Evolutionary conservation across 208 protist species (phyloP).

Genomic region (Porcisia hertigi): DNA sequence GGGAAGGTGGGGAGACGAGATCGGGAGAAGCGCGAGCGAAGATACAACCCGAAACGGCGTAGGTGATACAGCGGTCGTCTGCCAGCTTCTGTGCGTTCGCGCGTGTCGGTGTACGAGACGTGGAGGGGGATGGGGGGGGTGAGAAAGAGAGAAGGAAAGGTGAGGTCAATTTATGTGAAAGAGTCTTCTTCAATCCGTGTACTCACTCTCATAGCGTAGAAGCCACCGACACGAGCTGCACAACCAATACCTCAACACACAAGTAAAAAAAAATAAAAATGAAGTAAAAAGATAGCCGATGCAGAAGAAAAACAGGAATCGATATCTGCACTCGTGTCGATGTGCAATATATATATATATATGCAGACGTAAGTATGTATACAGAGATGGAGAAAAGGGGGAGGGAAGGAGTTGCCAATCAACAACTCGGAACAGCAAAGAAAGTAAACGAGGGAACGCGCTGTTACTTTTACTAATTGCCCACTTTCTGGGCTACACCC

Average conservation of each 20-base stretch:
- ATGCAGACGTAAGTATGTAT: background rate
- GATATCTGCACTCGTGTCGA: too few species aligned
- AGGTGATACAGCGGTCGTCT: background rate
- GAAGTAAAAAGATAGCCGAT: too few species aligned
- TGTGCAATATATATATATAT: background rate
- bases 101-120: too few species aligned
- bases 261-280: too few species aligned
- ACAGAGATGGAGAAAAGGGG: background rate
- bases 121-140: too few species aligned
- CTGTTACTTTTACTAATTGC: background rate
- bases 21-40: background rate
- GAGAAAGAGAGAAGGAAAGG: background rate
- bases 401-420: background rate
- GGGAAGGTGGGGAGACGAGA: background rate
- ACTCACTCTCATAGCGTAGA: background rate
- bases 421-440: background rate
- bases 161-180: background rate
- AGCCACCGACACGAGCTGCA: background rate
- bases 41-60: background rate
- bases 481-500: too few species aligned
- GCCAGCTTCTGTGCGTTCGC: background rate
- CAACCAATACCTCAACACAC: too few species aligned
- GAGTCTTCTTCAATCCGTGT: background rate
- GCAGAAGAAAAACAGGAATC: too few species aligned
- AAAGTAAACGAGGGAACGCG: background rate